Percentiles rank a stretch among this genome's conserved stretches.
Evolutionary conservation across 768 basidiomycete species (phyloP).

Genomic region (Ephemerocybe angulata): DNA sequence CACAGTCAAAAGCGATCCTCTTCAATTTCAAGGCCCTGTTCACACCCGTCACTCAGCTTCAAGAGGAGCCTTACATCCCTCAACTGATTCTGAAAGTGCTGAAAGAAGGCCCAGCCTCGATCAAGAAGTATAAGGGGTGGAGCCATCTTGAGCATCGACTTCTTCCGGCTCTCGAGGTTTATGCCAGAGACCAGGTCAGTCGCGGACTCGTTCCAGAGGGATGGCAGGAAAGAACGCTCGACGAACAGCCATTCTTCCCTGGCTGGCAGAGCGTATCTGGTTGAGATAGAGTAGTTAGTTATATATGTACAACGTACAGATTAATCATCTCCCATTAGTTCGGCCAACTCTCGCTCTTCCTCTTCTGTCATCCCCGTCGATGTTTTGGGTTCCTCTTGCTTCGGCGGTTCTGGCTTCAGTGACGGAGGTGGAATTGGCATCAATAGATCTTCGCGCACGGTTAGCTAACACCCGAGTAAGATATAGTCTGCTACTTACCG

Average conservation of each 20-base stretch:
- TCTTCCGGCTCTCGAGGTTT: conserved; percentile 42
- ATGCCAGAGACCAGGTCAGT: conserved; percentile 48
- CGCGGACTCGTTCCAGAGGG: conserved; percentile 41
- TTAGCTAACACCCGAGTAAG: background rate
- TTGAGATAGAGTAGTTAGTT: background rate
- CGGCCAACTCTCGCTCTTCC: conserved; percentile 85
- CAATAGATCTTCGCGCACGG: conserved; percentile 35
- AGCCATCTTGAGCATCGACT: conserved; percentile 39
- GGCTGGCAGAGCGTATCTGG: conserved; percentile 30
- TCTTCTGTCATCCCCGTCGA: conserved; percentile 68
- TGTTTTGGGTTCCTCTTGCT: conserved; percentile 13
- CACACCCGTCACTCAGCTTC: conserved; percentile 42
- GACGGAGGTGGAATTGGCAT: conserved; percentile 25
- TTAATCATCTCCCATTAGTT: conserved; percentile 47
- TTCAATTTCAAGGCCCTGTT: conserved; percentile 56
- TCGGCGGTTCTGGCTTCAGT: conserved; percentile 8
- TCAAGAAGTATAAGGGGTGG: conserved; percentile 44
- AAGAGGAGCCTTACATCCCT: conserved; percentile 46
- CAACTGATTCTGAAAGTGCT: conserved; percentile 42
- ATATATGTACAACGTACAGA: background rate
- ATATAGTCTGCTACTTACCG: conserved; percentile 35
- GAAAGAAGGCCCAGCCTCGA: conserved; percentile 33
- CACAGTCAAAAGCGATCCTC: conserved; percentile 43
- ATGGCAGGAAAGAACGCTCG: conserved; percentile 48
- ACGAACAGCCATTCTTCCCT: conserved; percentile 51